A percentile compares a stretch with the other conserved stretches of the same genome.
Evolutionary conservation across 306 rosid genomes (phyloP).

Genomic region (Delonix regia): DNA sequence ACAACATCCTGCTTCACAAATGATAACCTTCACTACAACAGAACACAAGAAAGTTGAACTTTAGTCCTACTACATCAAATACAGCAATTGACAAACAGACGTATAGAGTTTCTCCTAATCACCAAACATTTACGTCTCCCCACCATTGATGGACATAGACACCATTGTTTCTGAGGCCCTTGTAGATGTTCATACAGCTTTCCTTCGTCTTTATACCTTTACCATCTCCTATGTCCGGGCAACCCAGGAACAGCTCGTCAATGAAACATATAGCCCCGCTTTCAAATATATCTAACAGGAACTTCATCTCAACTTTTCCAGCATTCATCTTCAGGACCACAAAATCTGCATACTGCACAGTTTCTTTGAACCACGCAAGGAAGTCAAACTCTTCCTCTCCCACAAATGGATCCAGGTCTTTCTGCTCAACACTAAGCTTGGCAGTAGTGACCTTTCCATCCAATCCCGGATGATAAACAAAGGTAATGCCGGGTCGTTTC

Average conservation of each 20-base stretch:
- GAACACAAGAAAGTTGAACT: slow-evolving; percentile 27
- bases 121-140: slow-evolving; percentile 47
- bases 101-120: slow-evolving; percentile 22
- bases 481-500: slow-evolving; percentile 78
- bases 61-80: slow-evolving; percentile 39
- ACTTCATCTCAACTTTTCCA: slow-evolving; percentile 67
- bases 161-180: slow-evolving; percentile 76
- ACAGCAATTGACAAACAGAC: background rate
- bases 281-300: slow-evolving; percentile 76
- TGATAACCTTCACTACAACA: slow-evolving; percentile 27
- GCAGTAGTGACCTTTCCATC: slow-evolving; percentile 47
- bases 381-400: slow-evolving; percentile 82
- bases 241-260: slow-evolving; percentile 79
- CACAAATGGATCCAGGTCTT: slow-evolving; percentile 54
- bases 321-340: slow-evolving; percentile 93
- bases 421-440: slow-evolving; percentile 19
- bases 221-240: slow-evolving; percentile 51
- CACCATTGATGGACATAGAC: slow-evolving; percentile 96
- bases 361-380: slow-evolving; percentile 88
- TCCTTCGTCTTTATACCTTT: slow-evolving; percentile 46
- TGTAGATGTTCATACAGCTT: slow-evolving; percentile 66
- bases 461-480: slow-evolving; percentile 93
- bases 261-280: slow-evolving; percentile 86
- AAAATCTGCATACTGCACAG: slow-evolving; percentile 72
- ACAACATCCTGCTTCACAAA: slow-evolving; percentile 34